Evolutionary conservation across 2,329 filamentous ascomycete genomes (phyloP).

Genomic region (Pseudopithomyces chartarum): DNA sequence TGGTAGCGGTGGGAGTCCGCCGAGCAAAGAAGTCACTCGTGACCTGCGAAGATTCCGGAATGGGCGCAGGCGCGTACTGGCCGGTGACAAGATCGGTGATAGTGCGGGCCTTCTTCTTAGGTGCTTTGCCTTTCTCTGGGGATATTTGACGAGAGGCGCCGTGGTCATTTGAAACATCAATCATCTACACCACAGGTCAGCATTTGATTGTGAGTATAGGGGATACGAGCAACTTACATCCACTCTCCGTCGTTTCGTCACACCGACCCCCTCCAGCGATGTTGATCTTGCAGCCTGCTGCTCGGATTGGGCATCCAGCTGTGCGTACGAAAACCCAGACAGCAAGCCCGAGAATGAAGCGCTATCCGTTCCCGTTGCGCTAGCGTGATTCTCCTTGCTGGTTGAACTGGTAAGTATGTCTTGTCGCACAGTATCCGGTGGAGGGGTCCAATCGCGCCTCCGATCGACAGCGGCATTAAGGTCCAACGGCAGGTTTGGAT

Average conservation of each 20-base stretch:
- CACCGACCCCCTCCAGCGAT: conserved; percentile 1
- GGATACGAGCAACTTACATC: conserved; percentile 22
- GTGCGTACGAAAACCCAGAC: conserved; percentile 34
- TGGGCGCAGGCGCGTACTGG: conserved; percentile 31
- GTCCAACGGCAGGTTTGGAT: conserved; percentile 21
- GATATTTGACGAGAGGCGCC: conserved; percentile 26
- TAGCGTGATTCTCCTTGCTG: conserved; percentile 30
- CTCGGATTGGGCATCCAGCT: conserved; percentile 10
- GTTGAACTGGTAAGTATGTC: conserved; percentile 22
- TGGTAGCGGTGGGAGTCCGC: conserved; percentile 18
- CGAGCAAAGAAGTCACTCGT: conserved; percentile 33
- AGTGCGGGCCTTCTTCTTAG: conserved; percentile 46
- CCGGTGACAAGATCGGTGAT: conserved; percentile 46
- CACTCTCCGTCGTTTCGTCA: conserved; percentile 35
- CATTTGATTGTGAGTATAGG: background rate
- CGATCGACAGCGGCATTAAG: conserved; percentile 37
- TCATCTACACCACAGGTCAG: conserved; percentile 17
- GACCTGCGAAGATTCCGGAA: conserved; percentile 8
- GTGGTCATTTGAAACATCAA: conserved; percentile 34
- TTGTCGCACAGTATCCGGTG: conserved; percentile 28
- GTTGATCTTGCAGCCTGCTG: conserved; percentile 1
- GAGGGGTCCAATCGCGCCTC: conserved; percentile 45
- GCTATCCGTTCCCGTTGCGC: conserved; percentile 4
- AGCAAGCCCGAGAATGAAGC: conserved; percentile 33
- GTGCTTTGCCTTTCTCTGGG: conserved; percentile 39